Conservation (phyloP, 768 basidiomycete species). For the Paxillus involutus region DNA sequence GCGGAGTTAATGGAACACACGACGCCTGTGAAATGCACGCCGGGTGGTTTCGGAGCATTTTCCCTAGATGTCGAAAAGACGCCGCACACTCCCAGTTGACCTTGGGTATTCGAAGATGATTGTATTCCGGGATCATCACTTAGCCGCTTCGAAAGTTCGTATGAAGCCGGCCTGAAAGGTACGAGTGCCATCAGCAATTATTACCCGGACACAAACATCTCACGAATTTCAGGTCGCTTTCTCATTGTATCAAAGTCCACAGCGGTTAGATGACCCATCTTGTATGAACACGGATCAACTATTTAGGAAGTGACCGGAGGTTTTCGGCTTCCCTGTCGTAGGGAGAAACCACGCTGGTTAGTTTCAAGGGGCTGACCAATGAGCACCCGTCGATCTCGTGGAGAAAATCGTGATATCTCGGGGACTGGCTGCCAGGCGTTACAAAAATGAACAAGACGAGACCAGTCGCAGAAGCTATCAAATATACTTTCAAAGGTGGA, state of each 20-base stretch:
- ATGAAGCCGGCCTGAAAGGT: not conserved
- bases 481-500: conserved; percentile 9
- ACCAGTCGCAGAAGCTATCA: not conserved
- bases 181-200: not conserved
- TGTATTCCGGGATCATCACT: not conserved
- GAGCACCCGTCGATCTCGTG: not conserved
- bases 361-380: not conserved
- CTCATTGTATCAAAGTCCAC: not conserved
- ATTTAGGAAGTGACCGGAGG: conserved; percentile 7
- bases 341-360: not conserved
- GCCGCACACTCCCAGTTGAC: conserved; percentile 3
- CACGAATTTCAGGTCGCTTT: conserved; percentile 4
- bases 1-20: not conserved
- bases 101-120: not conserved
- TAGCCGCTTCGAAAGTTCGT: conserved; percentile 1
- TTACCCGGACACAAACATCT: not conserved
- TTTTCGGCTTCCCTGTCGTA: conserved; percentile 3
- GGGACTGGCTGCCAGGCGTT: not conserved
- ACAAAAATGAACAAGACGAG: not conserved
- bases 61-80: not conserved
- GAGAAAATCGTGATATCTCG: conserved; percentile 1
- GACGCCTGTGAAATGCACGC: too few species aligned
- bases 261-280: not conserved
- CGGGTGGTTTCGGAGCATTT: conserved; percentile 10
- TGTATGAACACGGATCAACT: not conserved